Conservation (phyloP, 495 filamentous ascomycete genomes). For the Xylaria venustula region DNA sequence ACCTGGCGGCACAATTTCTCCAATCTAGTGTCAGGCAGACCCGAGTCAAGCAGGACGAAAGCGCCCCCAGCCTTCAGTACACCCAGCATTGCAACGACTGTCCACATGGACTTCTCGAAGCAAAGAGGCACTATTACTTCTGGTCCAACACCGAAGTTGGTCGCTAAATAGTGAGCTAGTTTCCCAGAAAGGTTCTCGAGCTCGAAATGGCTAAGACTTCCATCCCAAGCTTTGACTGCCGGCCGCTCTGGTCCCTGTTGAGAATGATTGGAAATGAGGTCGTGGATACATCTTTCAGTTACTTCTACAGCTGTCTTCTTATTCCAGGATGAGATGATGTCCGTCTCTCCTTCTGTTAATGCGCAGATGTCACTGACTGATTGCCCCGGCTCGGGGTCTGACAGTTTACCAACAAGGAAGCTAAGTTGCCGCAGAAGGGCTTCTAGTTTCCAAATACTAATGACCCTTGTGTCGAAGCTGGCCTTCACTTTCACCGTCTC, state of each 20-base stretch:
- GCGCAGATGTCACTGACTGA: constrained; percentile 6
- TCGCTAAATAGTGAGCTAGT: constrained; percentile 43
- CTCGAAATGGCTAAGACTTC: constrained; percentile 50
- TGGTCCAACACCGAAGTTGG: constrained; percentile 43
- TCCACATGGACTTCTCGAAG: constrained; percentile 53
- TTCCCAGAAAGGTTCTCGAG: constrained; percentile 41
- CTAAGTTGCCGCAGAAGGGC: too few species aligned
- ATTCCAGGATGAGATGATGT: neutral
- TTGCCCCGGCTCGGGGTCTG: constrained; percentile 2
- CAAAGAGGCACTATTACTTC: constrained; percentile 56
- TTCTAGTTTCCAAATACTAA: too few species aligned
- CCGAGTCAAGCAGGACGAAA: constrained; percentile 57
- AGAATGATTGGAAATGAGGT: constrained; percentile 42
- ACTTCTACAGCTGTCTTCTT: constrained; percentile 6
- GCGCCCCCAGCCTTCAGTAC: constrained; percentile 54
- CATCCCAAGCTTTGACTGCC: constrained; percentile 51
- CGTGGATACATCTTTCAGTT: constrained; percentile 51
- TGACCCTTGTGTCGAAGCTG: too few species aligned
- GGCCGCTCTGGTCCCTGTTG: neutral
- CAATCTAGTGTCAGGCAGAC: constrained; percentile 51
- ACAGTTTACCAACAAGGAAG: too few species aligned
- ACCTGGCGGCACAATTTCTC: constrained; percentile 41
- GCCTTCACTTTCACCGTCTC: too few species aligned
- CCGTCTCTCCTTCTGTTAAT: neutral
- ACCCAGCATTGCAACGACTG: constrained; percentile 48